phyloP scores from a whole-genome alignment of 768 basidiomycete species.

The Strobilomyces dryophilus region DNA sequence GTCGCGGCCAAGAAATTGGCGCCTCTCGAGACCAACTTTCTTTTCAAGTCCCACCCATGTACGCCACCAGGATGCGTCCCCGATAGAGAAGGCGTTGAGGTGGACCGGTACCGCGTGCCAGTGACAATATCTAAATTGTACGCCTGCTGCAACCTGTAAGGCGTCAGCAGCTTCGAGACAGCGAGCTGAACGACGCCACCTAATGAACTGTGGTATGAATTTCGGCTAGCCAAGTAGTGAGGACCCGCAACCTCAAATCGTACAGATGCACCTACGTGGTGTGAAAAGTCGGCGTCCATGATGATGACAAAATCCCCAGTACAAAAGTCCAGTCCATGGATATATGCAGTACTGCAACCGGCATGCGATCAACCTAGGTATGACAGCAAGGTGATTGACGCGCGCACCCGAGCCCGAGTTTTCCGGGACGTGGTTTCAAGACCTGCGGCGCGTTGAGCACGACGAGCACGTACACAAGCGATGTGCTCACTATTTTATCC shows the following conservation, averaged over 20 bases:
- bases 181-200: slow-evolving; percentile 36
- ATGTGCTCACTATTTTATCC: slow-evolving; percentile 65
- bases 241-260: neutral
- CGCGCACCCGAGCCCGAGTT: slow-evolving; percentile 82
- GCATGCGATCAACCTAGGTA: neutral
- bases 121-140: slow-evolving; percentile 91
- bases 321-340: slow-evolving; percentile 86
- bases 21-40: slow-evolving; percentile 83
- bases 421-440: slow-evolving; percentile 83
- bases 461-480: neutral
- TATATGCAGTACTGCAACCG: slow-evolving; percentile 75
- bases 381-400: neutral
- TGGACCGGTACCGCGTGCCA: slow-evolving; percentile 79
- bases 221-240: slow-evolving; percentile 60
- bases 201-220: slow-evolving; percentile 91
- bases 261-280: slow-evolving; percentile 61
- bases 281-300: slow-evolving; percentile 97
- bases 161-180: slow-evolving; percentile 1
- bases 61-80: slow-evolving; percentile 78
- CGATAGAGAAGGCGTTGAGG: slow-evolving; percentile 50
- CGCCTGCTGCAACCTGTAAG: slow-evolving; percentile 67
- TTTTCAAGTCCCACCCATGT: slow-evolving; percentile 88
- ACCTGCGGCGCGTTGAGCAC: slow-evolving; percentile 42
- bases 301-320: slow-evolving; percentile 93
- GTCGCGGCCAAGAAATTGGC: slow-evolving; percentile 91